Conservation (phyloP, 1,139 yeast genomes). For the Barnettozyma hawaiiensis region DNA sequence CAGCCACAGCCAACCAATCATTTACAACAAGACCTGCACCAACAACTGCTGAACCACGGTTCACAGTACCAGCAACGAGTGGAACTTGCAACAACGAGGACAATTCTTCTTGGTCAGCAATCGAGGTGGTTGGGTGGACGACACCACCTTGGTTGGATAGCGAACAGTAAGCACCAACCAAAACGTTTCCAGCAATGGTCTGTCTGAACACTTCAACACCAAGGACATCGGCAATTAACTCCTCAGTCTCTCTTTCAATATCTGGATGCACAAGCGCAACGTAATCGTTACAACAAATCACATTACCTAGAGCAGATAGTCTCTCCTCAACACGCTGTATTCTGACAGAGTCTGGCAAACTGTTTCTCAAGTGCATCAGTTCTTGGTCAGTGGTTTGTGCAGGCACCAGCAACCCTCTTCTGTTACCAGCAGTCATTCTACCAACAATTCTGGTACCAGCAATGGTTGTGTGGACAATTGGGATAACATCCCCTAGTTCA, state of each 20-base stretch:
- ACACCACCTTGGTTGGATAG: slow-evolving; percentile 96
- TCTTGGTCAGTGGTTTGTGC: slow-evolving; percentile 99
- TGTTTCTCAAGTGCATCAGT: slow-evolving; percentile 93
- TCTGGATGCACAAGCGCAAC: slow-evolving; percentile 99
- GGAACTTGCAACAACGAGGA: slow-evolving; percentile 95
- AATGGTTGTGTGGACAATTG: slow-evolving; percentile 94
- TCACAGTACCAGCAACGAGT: slow-evolving; percentile 96
- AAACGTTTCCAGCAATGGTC: slow-evolving; percentile 95
- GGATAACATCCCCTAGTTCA: slow-evolving; percentile 92
- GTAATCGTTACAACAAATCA: slow-evolving; percentile 97
- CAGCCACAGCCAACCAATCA: slow-evolving; percentile 97
- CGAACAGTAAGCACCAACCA: slow-evolving; percentile 94
- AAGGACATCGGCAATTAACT: slow-evolving; percentile 94
- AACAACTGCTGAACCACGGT: slow-evolving; percentile 95
- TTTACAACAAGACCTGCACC: slow-evolving; percentile 99
- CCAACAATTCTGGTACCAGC: slow-evolving; percentile 98
- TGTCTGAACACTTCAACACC: slow-evolving; percentile 99
- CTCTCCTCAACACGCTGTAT: slow-evolving; percentile 98
- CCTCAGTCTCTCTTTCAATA: slow-evolving; percentile 98
- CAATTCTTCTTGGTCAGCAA: slow-evolving; percentile 97
- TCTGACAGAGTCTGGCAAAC: slow-evolving; percentile 93
- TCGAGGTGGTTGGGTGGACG: slow-evolving; percentile 95
- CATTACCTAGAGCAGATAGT: slow-evolving; percentile 93
- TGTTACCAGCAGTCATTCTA: slow-evolving; percentile 97
- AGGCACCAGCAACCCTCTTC: slow-evolving; percentile 95